Percentiles rank a stretch among this genome's conserved stretches.
Conservation (phyloP, 441 rosid genomes). For the Gossypium lobatum region DNA sequence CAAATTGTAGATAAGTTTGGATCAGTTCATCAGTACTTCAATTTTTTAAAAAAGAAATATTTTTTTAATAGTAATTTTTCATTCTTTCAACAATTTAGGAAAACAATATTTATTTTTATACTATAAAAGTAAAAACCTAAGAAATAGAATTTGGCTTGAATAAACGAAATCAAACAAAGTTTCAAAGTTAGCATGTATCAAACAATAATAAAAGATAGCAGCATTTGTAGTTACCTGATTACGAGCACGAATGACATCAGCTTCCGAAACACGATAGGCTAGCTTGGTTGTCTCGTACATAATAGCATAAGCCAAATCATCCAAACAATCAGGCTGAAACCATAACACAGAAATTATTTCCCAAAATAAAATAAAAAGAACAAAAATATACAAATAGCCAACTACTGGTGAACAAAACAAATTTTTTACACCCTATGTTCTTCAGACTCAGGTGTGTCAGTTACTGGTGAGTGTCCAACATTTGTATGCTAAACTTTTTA, state of each 20-base stretch:
- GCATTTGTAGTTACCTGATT: slow-evolving; percentile 63
- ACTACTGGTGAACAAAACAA: background rate
- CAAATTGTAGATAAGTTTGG: background rate
- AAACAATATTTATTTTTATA: background rate
- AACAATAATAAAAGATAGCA: background rate
- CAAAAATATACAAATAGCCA: background rate
- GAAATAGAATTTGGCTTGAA: background rate
- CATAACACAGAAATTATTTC: slow-evolving; percentile 5
- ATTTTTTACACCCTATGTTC: background rate
- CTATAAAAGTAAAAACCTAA: background rate
- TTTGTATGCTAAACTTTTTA: background rate
- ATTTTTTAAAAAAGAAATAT: background rate
- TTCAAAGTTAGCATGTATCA: background rate
- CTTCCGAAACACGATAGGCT: slow-evolving; percentile 85
- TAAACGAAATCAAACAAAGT: background rate
- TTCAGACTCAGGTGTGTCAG: background rate
- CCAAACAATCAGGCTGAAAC: slow-evolving; percentile 79
- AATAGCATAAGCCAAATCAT: slow-evolving; percentile 91
- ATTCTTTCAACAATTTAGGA: background rate
- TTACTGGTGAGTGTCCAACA: background rate
- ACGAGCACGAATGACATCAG: slow-evolving; percentile 89
- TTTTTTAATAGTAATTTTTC: background rate
- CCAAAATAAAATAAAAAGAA: background rate
- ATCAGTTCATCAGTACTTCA: background rate
- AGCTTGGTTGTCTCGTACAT: slow-evolving; percentile 81